These are phyloP conservation scores for Pythium diclinum DNA, from an alignment of 352 stramenopile species.

Conservation along the genomic window DNA sequence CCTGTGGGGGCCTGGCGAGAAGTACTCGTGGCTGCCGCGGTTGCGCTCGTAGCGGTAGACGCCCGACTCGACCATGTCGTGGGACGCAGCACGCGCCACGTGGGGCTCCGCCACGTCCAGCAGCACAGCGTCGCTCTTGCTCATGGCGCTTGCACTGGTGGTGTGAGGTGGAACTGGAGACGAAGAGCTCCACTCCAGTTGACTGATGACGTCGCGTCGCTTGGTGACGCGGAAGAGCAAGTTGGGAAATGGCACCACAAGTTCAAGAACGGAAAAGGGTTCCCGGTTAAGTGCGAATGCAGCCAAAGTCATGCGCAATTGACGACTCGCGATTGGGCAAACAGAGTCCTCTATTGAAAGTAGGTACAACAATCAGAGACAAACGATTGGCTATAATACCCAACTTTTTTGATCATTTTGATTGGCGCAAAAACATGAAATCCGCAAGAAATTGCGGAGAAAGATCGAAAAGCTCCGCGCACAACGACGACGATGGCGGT, in stretches of 20 bases:
- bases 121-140: slow-evolving; percentile 16
- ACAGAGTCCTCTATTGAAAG: slow-evolving; percentile 6
- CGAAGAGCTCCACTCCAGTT: neutral
- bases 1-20: slow-evolving; percentile 64
- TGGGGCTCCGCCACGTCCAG: slow-evolving; percentile 19
- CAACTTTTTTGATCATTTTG: neutral
- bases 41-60: slow-evolving; percentile 77
- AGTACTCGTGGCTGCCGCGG: slow-evolving; percentile 71
- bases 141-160: neutral
- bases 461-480: slow-evolving; percentile 28
- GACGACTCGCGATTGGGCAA: slow-evolving; percentile 22
- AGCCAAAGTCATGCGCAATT: neutral
- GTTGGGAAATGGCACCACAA: neutral
- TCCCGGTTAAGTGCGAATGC: slow-evolving; percentile 19
- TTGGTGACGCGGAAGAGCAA: slow-evolving; percentile 8
- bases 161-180: neutral
- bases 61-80: slow-evolving; percentile 52
- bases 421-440: slow-evolving; percentile 9
- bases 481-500: slow-evolving; percentile 15
- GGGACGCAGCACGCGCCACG: neutral
- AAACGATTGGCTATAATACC: slow-evolving; percentile 14
- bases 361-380: neutral
- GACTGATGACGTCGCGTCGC: slow-evolving; percentile 2
- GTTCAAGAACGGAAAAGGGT: slow-evolving; percentile 7
- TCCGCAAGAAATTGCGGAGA: slow-evolving; percentile 6